Conservation (phyloP, 345 rosid species). For the Geranium brycei region DNA sequence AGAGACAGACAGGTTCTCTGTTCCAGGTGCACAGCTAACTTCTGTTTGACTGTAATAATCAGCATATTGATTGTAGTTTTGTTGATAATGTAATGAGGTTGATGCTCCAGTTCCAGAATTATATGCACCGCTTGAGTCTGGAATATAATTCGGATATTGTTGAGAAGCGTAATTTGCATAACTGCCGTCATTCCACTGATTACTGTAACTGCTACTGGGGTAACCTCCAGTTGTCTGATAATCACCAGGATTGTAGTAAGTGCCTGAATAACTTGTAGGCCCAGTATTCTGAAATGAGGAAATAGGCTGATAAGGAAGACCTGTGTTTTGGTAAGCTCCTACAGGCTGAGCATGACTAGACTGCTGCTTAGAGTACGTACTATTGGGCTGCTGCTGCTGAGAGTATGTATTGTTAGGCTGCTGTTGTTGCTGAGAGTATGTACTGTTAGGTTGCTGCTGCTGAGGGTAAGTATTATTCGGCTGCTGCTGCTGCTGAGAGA, state of each 20-base stretch:
- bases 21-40: slow-evolving; percentile 97
- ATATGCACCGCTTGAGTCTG: slow-evolving; percentile 43
- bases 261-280: slow-evolving; percentile 87
- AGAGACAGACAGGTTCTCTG: slow-evolving; percentile 60
- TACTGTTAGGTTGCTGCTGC: neutral
- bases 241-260: slow-evolving; percentile 98
- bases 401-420: neutral
- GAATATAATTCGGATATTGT: slow-evolving; percentile 51
- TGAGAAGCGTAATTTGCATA: slow-evolving; percentile 51
- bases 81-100: slow-evolving; percentile 58
- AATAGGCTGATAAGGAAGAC: slow-evolving; percentile 99
- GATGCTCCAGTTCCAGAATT: slow-evolving; percentile 38
- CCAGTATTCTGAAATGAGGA: slow-evolving; percentile 98
- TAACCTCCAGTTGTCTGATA: slow-evolving; percentile 97
- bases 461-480: neutral
- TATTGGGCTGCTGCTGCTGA: neutral
- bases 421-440: neutral
- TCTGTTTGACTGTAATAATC: slow-evolving; percentile 77
- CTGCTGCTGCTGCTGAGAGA: neutral
- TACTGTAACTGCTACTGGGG: slow-evolving; percentile 56
- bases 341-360: slow-evolving; percentile 65
- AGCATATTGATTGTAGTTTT: slow-evolving; percentile 75
- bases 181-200: slow-evolving; percentile 63
- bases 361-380: slow-evolving; percentile 42
- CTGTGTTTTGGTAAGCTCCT: slow-evolving; percentile 94